A percentile compares a stretch with the other conserved stretches of the same genome.
Evolutionary conservation across 257 asterid species (phyloP).

Genomic region (Ilex aquifolium): DNA sequence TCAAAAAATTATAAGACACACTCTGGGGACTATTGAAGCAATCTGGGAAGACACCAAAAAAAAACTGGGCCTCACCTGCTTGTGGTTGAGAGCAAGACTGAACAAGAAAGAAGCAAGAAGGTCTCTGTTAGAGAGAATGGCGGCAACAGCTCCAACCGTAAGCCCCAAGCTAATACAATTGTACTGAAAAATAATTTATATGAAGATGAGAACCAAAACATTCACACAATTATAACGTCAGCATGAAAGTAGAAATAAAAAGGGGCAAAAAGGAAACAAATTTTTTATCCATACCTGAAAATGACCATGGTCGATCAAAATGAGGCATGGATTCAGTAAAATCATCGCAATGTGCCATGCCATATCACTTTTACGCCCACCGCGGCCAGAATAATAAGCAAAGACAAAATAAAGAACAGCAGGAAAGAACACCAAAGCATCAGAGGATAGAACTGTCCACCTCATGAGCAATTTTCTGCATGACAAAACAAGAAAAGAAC

Average conservation of each 20-base stretch:
- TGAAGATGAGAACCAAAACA: conserved; percentile 10
- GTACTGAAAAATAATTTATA: conserved; percentile 43
- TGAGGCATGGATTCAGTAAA: conserved; percentile 83
- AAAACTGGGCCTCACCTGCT: conserved; percentile 55
- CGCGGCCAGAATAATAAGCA: conserved; percentile 41
- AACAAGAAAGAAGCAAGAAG: conserved; percentile 69
- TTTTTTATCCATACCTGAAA: conserved; percentile 55
- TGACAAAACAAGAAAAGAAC: conserved; percentile 17
- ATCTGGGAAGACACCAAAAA: neutral
- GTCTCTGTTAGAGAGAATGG: conserved; percentile 70
- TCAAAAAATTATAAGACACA: too few relatives aligned
- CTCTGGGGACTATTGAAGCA: too few relatives aligned
- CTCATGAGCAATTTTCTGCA: conserved; percentile 99
- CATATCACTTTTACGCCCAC: conserved; percentile 30
- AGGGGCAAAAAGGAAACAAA: neutral
- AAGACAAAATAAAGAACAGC: conserved; percentile 63
- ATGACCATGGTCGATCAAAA: conserved; percentile 97
- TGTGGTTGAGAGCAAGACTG: conserved; percentile 93
- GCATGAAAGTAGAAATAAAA: neutral
- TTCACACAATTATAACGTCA: neutral
- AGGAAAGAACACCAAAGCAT: conserved; percentile 87
- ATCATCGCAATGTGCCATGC: conserved; percentile 77
- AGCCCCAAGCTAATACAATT: conserved; percentile 94
- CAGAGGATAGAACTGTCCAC: conserved; percentile 93
- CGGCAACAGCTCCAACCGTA: conserved; percentile 79